These are phyloP conservation scores for Cyclotella atomus DNA, from an alignment of 108 stramenopile genomes.

Conservation along the genomic window DNA sequence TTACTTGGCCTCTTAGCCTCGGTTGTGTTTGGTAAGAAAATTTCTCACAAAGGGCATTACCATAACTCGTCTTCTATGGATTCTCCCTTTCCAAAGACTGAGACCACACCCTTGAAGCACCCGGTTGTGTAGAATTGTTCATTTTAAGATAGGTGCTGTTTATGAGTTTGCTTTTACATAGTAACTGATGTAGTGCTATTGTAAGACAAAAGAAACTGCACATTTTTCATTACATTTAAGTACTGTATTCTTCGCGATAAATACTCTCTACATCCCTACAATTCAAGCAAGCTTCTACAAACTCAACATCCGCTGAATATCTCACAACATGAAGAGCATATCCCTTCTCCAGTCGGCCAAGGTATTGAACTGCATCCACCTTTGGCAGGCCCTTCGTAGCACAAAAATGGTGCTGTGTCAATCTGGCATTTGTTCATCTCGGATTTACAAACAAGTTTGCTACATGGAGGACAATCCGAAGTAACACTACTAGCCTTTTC, in stretches of 20 bases:
- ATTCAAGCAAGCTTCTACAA: background rate
- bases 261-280: too few relatives aligned
- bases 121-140: too few relatives aligned
- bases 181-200: too few relatives aligned
- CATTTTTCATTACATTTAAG: too few relatives aligned
- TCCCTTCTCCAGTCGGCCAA: slow-evolving; percentile 43
- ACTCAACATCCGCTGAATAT: slow-evolving; percentile 29
- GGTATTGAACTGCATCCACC: slow-evolving; percentile 64
- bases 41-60: background rate
- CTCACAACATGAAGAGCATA: slow-evolving; percentile 66
- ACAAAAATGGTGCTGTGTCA: slow-evolving; percentile 63
- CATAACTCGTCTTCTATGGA: slow-evolving; percentile 2
- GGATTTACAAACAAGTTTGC: slow-evolving; percentile 54
- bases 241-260: too few relatives aligned
- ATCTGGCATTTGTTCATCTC: slow-evolving; percentile 69
- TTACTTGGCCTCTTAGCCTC: slow-evolving; percentile 24
- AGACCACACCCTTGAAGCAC: slow-evolving; percentile 15
- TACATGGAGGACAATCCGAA: slow-evolving; percentile 53
- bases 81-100: slow-evolving; percentile 10
- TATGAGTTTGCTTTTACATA: too few relatives aligned
- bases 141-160: too few relatives aligned
- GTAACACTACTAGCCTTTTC: background rate
- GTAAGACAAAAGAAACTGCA: too few relatives aligned
- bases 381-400: slow-evolving; percentile 56
- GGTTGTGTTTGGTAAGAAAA: background rate